Evolutionary conservation across 2,329 filamentous ascomycete genomes (phyloP).

Genomic region (Aspergillus ochraceoroseus): DNA sequence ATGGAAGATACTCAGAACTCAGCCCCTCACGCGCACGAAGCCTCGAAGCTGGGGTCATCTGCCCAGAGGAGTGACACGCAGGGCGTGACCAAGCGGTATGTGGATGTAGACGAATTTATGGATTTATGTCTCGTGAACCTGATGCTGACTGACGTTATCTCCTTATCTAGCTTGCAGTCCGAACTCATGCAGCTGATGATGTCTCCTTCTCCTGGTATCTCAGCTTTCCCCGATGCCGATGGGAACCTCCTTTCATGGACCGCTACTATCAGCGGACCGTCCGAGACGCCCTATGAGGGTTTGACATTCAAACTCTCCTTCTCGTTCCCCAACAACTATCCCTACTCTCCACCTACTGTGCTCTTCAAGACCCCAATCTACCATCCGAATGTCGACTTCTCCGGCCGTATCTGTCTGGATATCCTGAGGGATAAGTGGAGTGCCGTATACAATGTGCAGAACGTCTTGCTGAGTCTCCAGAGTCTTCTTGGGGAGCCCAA

Average conservation of each 20-base stretch:
- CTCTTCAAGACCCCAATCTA: conserved; percentile 99
- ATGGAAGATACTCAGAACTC: conserved; percentile 65
- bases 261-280: conserved; percentile 86
- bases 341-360: conserved; percentile 83
- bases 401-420: conserved; percentile 91
- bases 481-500: conserved; percentile 95
- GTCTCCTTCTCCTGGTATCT: conserved; percentile 84
- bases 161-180: conserved; percentile 69
- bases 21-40: conserved; percentile 57
- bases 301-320: conserved; percentile 90
- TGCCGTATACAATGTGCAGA: conserved; percentile 93
- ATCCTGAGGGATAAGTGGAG: conserved; percentile 99
- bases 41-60: conserved; percentile 55
- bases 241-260: conserved; percentile 90
- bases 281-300: conserved; percentile 83
- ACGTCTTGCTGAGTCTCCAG: conserved; percentile 85
- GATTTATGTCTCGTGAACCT: background rate
- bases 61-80: conserved; percentile 61
- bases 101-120: background rate
- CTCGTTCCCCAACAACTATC: conserved; percentile 86
- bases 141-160: conserved; percentile 1
- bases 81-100: conserved; percentile 71
- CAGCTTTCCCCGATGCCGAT: conserved; percentile 86
- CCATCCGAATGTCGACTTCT: conserved; percentile 98
- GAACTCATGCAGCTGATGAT: conserved; percentile 99